phyloP scores from a whole-genome alignment of 2,329 filamentous ascomycete species.

The Hymenoscyphus salicellus region DNA sequence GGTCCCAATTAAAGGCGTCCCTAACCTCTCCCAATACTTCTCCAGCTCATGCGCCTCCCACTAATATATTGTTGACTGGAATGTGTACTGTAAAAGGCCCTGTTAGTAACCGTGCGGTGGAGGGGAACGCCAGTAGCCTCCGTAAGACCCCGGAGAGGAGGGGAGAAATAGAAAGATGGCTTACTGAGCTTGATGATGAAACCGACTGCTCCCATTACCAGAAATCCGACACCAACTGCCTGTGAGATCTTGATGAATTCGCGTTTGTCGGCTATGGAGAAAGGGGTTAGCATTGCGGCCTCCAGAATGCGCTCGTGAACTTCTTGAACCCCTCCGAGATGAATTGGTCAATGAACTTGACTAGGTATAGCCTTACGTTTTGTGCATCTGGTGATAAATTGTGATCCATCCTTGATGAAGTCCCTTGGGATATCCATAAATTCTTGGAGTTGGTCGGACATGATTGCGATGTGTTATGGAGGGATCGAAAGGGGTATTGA shows the following conservation, averaged over 20 bases:
- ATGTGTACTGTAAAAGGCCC: slow-evolving; percentile 43
- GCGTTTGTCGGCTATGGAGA: slow-evolving; percentile 36
- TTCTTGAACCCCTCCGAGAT: not conserved
- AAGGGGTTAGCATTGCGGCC: slow-evolving; percentile 13
- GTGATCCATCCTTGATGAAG: slow-evolving; percentile 44
- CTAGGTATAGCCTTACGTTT: slow-evolving; percentile 38
- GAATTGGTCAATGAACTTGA: not conserved
- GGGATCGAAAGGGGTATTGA: not conserved
- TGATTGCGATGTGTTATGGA: slow-evolving; percentile 28
- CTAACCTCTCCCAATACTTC: not conserved
- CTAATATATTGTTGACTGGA: slow-evolving; percentile 53
- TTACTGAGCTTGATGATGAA: slow-evolving; percentile 50
- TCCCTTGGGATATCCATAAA: slow-evolving; percentile 52
- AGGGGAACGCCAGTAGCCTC: not conserved
- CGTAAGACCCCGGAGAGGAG: not conserved
- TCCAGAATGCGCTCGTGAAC: not conserved
- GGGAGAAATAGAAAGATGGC: slow-evolving; percentile 8
- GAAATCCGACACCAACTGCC: slow-evolving; percentile 50
- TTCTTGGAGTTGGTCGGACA: slow-evolving; percentile 57
- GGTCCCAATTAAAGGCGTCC: not conserved
- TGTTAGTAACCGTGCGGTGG: not conserved
- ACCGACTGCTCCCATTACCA: slow-evolving; percentile 52
- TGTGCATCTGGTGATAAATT: slow-evolving; percentile 44
- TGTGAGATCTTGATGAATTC: slow-evolving; percentile 48
- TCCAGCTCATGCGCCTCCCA: slow-evolving; percentile 37